These are phyloP conservation scores for Discostella pseudostelligera DNA, from an alignment of 108 stramenopile genomes.

Conservation along the genomic window DNA sequence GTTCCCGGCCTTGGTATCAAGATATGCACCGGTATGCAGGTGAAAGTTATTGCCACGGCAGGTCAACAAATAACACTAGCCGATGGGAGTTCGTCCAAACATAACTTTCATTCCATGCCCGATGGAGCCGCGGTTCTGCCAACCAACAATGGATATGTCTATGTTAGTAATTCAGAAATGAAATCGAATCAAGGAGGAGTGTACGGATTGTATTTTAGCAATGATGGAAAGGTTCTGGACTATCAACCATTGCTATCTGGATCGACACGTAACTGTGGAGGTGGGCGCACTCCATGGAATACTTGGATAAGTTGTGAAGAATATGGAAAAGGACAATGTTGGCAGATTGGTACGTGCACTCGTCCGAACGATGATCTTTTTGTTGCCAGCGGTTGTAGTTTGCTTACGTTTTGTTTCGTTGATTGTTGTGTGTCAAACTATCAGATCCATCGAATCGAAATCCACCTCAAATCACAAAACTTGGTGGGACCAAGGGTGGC, in stretches of 20 bases:
- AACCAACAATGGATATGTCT: constrained; percentile 22
- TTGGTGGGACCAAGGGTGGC: constrained; percentile 17
- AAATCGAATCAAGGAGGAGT: constrained; percentile 9
- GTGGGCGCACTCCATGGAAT: constrained; percentile 28
- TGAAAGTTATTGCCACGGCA: background rate
- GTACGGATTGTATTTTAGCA: constrained; percentile 25
- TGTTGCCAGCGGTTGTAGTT: too few relatives aligned
- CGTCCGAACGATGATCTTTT: too few relatives aligned
- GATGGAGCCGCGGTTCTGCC: constrained; percentile 33
- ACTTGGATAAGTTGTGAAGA: constrained; percentile 39
- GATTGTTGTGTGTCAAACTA: background rate
- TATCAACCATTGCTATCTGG: constrained; percentile 17
- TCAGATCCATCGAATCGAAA: constrained; percentile 6
- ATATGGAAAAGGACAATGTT: constrained; percentile 14
- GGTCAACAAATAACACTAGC: background rate
- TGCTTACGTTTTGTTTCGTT: background rate
- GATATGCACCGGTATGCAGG: constrained; percentile 6
- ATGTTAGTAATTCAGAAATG: constrained; percentile 37
- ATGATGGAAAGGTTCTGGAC: constrained; percentile 6
- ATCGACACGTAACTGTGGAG: constrained; percentile 23
- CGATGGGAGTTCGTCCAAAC: background rate
- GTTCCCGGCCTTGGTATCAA: constrained; percentile 1
- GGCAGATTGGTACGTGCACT: constrained; percentile 19
- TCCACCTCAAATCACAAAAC: background rate
- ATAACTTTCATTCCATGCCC: constrained; percentile 21